phyloP scores from a whole-genome alignment of 768 basidiomycete species.

The Coprinopsis strossmayeri region DNA sequence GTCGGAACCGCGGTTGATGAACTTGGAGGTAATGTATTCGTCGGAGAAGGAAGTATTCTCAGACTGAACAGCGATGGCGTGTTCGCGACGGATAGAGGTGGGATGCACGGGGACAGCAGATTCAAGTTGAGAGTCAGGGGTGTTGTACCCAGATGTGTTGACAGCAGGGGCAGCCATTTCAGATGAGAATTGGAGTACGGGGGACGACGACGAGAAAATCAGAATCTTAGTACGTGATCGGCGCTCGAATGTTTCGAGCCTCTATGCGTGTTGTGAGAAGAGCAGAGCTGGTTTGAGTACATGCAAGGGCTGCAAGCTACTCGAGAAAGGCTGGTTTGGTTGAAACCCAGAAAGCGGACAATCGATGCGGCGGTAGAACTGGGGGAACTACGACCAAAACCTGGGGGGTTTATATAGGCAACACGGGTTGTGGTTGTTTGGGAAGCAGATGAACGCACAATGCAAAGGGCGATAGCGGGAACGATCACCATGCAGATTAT shows the following conservation, averaged over 20 bases:
- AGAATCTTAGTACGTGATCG: slow-evolving; percentile 51
- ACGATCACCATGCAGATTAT: neutral
- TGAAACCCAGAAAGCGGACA: neutral
- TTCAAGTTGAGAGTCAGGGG: slow-evolving; percentile 68
- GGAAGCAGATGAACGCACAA: slow-evolving; percentile 1
- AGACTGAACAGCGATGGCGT: slow-evolving; percentile 74
- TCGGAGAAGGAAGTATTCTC: slow-evolving; percentile 77
- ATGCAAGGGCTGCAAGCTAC: slow-evolving; percentile 59
- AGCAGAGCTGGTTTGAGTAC: slow-evolving; percentile 94
- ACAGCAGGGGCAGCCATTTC: slow-evolving; percentile 43
- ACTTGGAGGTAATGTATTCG: slow-evolving; percentile 79
- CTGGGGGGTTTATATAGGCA: slow-evolving; percentile 13
- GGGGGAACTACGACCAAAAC: slow-evolving; percentile 3
- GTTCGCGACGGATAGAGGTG: slow-evolving; percentile 72
- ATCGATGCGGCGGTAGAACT: slow-evolving; percentile 5
- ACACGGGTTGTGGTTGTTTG: slow-evolving; percentile 8
- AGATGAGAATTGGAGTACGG: slow-evolving; percentile 16
- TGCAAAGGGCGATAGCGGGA: slow-evolving; percentile 6
- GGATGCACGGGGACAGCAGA: slow-evolving; percentile 72
- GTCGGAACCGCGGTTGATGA: slow-evolving; percentile 70
- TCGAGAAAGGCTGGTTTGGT: slow-evolving; percentile 15
- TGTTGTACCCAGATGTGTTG: slow-evolving; percentile 62
- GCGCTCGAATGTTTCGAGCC: slow-evolving; percentile 79
- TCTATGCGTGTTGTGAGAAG: slow-evolving; percentile 83
- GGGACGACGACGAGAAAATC: slow-evolving; percentile 27